These are phyloP conservation scores for Pichia pseudocactophila DNA, from an alignment of 805 yeast genomes.

Conservation along the genomic window DNA sequence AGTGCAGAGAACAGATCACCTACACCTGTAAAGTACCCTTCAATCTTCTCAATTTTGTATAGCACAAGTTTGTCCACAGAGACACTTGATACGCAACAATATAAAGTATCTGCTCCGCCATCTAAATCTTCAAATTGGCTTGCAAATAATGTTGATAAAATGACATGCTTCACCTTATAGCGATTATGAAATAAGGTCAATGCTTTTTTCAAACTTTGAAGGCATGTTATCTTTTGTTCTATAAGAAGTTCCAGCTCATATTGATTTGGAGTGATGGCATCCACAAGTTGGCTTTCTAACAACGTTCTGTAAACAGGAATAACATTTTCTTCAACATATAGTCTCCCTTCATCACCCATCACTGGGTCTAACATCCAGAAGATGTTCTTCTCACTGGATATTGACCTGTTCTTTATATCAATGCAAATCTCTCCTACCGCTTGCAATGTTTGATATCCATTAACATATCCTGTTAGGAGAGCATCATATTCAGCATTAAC, in stretches of 20 bases:
- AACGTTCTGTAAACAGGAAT: constrained; percentile 51
- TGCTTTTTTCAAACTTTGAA: constrained; percentile 36
- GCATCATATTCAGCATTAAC: constrained; percentile 39
- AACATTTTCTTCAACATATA: constrained; percentile 52
- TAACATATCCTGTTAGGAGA: constrained; percentile 59
- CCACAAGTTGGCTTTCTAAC: constrained; percentile 40
- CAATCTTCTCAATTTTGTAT: constrained; percentile 51
- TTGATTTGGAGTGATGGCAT: constrained; percentile 82
- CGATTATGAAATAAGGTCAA: constrained; percentile 38
- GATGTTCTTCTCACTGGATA: constrained; percentile 15
- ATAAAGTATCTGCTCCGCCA: constrained; percentile 21
- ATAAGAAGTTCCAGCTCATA: constrained; percentile 70
- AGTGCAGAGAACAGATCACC: constrained; percentile 87
- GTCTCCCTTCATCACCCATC: constrained; percentile 68
- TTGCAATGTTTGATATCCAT: constrained; percentile 42
- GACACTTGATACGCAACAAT: constrained; percentile 37
- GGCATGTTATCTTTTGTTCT: constrained; percentile 32
- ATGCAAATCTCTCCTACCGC: constrained; percentile 32
- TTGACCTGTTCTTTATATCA: constrained; percentile 28
- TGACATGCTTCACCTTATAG: constrained; percentile 49
- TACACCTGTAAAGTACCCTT: constrained; percentile 88
- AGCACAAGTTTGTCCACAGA: constrained; percentile 16
- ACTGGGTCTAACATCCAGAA: constrained; percentile 69
- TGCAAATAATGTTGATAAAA: constrained; percentile 48
- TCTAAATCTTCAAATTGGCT: constrained; percentile 9